Evolutionary conservation across 2,329 filamentous ascomycete species (phyloP).

Genomic region (Hymenoscyphus albidus): DNA sequence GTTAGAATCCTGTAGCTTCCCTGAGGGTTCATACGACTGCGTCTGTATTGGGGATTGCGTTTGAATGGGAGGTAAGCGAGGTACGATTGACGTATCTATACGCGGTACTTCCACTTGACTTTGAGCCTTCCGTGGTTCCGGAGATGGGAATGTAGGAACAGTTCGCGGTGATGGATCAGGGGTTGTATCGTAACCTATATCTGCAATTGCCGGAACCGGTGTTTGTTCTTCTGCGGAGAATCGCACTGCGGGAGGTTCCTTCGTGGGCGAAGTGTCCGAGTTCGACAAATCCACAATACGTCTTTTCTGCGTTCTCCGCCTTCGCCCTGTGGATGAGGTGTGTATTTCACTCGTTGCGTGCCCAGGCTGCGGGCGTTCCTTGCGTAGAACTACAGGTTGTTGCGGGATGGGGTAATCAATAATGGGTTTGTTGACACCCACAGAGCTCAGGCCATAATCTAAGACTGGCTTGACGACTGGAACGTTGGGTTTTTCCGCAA

Average conservation of each 20-base stretch:
- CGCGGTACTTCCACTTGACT: slow-evolving; percentile 28
- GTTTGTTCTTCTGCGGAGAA: slow-evolving; percentile 26
- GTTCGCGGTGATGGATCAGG: slow-evolving; percentile 32
- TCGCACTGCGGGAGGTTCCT: slow-evolving; percentile 20
- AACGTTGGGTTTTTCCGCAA: slow-evolving; percentile 68
- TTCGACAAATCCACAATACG: slow-evolving; percentile 63
- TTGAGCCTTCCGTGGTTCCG: slow-evolving; percentile 29
- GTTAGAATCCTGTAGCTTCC: slow-evolving; percentile 23
- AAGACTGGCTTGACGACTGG: slow-evolving; percentile 72
- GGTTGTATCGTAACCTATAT: slow-evolving; percentile 29
- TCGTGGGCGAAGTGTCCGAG: slow-evolving; percentile 31
- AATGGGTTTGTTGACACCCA: slow-evolving; percentile 65
- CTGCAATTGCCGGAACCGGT: slow-evolving; percentile 21
- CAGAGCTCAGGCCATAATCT: slow-evolving; percentile 53
- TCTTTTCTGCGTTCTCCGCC: slow-evolving; percentile 56
- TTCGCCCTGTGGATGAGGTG: slow-evolving; percentile 53
- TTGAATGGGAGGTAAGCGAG: slow-evolving; percentile 31
- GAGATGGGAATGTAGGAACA: slow-evolving; percentile 30
- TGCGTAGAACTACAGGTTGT: slow-evolving; percentile 53
- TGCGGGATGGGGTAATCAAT: slow-evolving; percentile 50
- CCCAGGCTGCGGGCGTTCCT: slow-evolving; percentile 50
- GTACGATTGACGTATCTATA: slow-evolving; percentile 30
- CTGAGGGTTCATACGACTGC: slow-evolving; percentile 12
- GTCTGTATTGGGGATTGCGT: slow-evolving; percentile 24
- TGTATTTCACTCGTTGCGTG: slow-evolving; percentile 56